A percentile compares a stretch with the other conserved stretches of the same genome.
Evolutionary conservation across 192 early-diverging fungal species (phyloP).

Genomic region (Coemansia brasiliensis): DNA sequence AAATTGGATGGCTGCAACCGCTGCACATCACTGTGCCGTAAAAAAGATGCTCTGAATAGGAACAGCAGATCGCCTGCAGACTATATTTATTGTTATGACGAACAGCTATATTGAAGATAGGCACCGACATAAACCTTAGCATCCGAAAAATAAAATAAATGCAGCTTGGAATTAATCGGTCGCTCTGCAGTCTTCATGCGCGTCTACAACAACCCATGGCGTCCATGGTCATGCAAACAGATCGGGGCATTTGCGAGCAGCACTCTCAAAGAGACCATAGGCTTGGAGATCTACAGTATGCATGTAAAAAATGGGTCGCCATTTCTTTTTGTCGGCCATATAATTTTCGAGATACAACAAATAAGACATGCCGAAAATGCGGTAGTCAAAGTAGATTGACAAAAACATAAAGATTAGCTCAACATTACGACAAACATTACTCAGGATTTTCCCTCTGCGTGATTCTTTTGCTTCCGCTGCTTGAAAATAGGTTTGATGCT

Average conservation of each 20-base stretch:
- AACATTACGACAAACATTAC: too few relatives aligned
- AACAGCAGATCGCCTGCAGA: conserved; percentile 6
- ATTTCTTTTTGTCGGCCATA: too few relatives aligned
- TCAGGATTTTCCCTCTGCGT: too few relatives aligned
- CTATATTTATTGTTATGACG: neutral
- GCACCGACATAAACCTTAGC: too few relatives aligned
- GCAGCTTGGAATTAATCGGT: neutral
- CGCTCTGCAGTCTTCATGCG: neutral
- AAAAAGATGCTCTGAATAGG: neutral
- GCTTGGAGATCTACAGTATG: conserved; percentile 44
- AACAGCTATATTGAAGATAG: neutral
- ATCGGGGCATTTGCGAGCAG: conserved; percentile 31
- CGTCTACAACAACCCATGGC: neutral
- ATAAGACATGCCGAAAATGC: too few relatives aligned
- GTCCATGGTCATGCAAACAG: conserved; percentile 27
- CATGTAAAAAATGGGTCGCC: conserved; percentile 1
- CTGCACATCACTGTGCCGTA: too few relatives aligned
- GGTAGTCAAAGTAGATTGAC: too few relatives aligned
- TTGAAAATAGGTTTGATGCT: neutral
- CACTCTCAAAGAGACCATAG: conserved; percentile 49
- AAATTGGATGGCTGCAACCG: neutral
- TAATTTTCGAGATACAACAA: too few relatives aligned
- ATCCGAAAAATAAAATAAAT: conserved; percentile 6
- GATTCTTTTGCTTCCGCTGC: neutral
- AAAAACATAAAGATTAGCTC: neutral